Base-by-base conservation (phyloP, 495 filamentous ascomycete species). In the Aspergillus affinis region DNA sequence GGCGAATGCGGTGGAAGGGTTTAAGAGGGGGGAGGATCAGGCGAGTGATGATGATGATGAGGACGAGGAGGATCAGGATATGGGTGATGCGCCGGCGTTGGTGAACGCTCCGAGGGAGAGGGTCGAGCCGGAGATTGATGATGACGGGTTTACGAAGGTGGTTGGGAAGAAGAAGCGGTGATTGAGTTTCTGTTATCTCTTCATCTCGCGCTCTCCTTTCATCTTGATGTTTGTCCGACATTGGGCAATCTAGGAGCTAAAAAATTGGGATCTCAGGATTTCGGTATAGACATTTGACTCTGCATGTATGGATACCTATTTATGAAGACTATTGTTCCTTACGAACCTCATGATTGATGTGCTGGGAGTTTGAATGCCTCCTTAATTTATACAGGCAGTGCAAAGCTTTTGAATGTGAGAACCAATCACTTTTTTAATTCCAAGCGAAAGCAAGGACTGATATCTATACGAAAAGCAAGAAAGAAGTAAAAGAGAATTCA, bases 141-240 rank as follows among this genome's bases (percentile, higher is more conserved):
- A 96, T 55, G 93, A 97, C 65, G 93, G 93, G 15, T 98, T 98
- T 71, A 92, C 87, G n/a, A 92, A 88, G 77, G 90, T 96, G 58
- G 81, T 88, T 61, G 82, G 85, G 60, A 92, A 87, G 78, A 90
- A 86, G 82, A 87, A 61, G 68, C 60, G 78, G 63, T 80, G 66
- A 70, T 68, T 59, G 55, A 6, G 7, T 18, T 18, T 49, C 48
- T 32, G 55, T 44, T 32, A 8, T 55, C 58, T 51, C 12, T 8
- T 32, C 21, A 44, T 19, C 4, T 20, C 9, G 15, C 53, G 51
- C 48, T 49, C 54, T 27, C 29, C 8, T 41, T 23, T 44, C 20
- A 51, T 29, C 51, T 17, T 51, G 3, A 26, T 26, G 23, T 58
- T 12, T 41, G 54, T 61, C 30, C 6, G 1, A 6, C 30, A 4